phyloP scores from a whole-genome alignment of 2,329 filamentous ascomycete genomes.

The Colletotrichum lindemuthianum region DNA sequence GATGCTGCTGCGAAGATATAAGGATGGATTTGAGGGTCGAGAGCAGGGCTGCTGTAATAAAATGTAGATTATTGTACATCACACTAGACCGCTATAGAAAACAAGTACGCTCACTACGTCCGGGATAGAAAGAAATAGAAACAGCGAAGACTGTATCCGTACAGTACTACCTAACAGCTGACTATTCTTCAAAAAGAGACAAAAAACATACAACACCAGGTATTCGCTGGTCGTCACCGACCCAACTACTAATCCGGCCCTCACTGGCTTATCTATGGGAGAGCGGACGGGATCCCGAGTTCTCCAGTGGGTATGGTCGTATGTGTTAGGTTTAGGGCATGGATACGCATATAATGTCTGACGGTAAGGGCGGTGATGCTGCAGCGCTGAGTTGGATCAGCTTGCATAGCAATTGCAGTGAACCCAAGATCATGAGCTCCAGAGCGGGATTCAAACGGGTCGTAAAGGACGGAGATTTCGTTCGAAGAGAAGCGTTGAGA shows the following conservation, averaged over 20 bases:
- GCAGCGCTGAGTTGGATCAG: no score
- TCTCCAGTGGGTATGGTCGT: constrained; percentile 31
- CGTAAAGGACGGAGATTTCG: no score
- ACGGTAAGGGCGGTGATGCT: not conserved
- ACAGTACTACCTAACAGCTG: no score
- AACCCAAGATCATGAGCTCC: no score
- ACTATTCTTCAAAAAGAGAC: not conserved
- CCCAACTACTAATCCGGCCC: constrained; percentile 29
- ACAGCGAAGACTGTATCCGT: no score
- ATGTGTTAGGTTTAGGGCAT: not conserved
- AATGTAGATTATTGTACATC: not conserved
- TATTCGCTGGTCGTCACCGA: constrained; percentile 23
- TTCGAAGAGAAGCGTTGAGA: no score
- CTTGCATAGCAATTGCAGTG: no score
- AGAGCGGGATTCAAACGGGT: no score
- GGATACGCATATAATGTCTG: rapidly evolving
- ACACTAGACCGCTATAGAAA: no score
- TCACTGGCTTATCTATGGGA: constrained; percentile 32
- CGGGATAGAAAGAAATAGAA: no score
- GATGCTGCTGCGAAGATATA: not conserved
- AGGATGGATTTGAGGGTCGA: not conserved
- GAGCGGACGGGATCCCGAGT: constrained; percentile 35
- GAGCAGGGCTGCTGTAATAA: no score
- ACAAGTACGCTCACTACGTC: no score
- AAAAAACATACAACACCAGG: constrained; percentile 20